Conservation (phyloP, 305 asterid species). For the Solanum hybrid region DNA sequence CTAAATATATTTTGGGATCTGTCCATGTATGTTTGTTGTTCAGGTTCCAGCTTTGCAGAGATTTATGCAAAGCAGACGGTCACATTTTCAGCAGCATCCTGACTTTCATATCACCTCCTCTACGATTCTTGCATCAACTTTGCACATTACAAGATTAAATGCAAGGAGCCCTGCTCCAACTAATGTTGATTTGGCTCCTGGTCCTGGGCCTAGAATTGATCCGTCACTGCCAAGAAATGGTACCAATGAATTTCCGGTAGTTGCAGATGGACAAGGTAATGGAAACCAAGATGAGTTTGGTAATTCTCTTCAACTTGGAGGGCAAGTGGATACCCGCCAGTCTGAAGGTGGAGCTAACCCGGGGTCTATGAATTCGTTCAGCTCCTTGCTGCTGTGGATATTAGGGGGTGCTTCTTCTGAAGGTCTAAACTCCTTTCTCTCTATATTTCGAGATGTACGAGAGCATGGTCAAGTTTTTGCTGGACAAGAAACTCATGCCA, state of each 20-base stretch:
- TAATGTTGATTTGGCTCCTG: constrained; percentile 39
- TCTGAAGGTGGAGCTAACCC: constrained; percentile 58
- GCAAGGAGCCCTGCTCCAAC: constrained; percentile 48
- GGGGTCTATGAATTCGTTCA: constrained; percentile 76
- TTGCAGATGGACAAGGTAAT: constrained; percentile 32
- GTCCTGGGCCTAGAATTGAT: constrained; percentile 33
- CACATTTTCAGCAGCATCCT: constrained; percentile 92
- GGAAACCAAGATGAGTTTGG: constrained; percentile 43
- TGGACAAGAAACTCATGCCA: constrained; percentile 44
- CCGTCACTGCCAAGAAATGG: constrained; percentile 28
- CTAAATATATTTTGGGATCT: background rate
- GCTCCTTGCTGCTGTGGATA: constrained; percentile 81
- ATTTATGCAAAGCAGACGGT: constrained; percentile 78
- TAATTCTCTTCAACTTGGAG: constrained; percentile 56
- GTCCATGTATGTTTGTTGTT: background rate
- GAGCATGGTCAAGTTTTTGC: constrained; percentile 76
- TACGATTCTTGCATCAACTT: constrained; percentile 86
- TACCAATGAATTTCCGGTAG: constrained; percentile 33
- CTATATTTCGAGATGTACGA: constrained; percentile 79
- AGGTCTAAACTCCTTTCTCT: constrained; percentile 80
- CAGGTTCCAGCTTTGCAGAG: constrained; percentile 98
- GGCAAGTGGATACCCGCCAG: constrained; percentile 49
- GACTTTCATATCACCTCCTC: constrained; percentile 92
- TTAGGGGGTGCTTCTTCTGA: constrained; percentile 94
- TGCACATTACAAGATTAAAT: constrained; percentile 85